Conservation (phyloP, 106 monocot genomes). For the Xerophyta viscosa region DNA sequence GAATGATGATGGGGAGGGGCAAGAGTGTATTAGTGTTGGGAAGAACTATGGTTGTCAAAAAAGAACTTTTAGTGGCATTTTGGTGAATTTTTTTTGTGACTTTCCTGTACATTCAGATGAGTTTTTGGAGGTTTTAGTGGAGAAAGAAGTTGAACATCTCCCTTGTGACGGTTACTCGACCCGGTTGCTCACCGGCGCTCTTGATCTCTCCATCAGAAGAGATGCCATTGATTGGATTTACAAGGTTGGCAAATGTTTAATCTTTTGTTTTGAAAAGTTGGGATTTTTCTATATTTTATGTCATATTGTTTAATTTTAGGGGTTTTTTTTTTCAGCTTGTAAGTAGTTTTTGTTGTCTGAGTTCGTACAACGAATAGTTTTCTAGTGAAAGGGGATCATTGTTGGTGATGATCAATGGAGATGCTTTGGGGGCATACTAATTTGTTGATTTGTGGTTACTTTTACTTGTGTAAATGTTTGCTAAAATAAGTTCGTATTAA, state of each 20-base stretch:
- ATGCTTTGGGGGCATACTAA: too few species aligned
- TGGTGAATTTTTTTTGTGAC: constrained; percentile 24
- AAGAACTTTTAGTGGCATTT: constrained; percentile 6
- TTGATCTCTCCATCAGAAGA: constrained; percentile 53
- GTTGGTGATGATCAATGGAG: too few species aligned
- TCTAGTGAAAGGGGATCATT: too few species aligned
- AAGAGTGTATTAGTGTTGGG: background rate
- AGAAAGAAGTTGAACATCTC: constrained; percentile 50
- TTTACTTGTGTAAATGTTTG: too few species aligned
- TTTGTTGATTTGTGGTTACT: too few species aligned
- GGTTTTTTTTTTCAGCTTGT: too few species aligned
- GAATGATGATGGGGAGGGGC: constrained; percentile 27
- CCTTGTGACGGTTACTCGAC: constrained; percentile 55
- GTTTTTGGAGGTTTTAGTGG: constrained; percentile 41
- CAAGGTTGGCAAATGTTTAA: constrained; percentile 32
- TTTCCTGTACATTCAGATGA: constrained; percentile 67
- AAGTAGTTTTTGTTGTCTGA: too few species aligned
- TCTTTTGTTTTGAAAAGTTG: background rate
- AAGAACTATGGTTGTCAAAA: background rate
- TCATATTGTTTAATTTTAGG: too few species aligned
- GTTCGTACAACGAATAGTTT: too few species aligned
- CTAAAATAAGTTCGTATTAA: too few species aligned
- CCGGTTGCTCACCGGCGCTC: constrained; percentile 40
- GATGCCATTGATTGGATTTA: constrained; percentile 94
- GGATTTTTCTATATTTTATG: too few species aligned